phyloP scores from a whole-genome alignment of 352 stramenopile species.

The Phytophthora capsici region DNA sequence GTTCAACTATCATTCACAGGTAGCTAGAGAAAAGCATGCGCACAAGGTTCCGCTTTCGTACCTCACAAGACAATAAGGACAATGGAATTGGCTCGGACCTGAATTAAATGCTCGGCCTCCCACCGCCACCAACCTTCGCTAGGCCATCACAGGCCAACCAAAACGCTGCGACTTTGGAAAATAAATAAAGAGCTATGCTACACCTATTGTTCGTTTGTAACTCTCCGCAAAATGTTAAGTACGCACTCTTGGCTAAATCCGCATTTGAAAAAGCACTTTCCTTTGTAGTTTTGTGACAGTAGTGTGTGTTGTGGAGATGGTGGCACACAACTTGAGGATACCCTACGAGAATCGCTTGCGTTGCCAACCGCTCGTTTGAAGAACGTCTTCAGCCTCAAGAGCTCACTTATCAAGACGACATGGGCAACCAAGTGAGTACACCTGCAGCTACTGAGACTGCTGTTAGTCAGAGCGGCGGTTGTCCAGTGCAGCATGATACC shows the following conservation, averaged over 20 bases:
- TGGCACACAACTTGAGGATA: constrained; percentile 6
- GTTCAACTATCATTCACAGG: background rate
- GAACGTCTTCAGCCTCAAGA: background rate
- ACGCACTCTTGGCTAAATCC: constrained; percentile 14
- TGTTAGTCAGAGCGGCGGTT: constrained; percentile 34
- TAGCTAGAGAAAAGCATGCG: background rate
- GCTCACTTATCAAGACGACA: constrained; percentile 31
- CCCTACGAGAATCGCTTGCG: background rate
- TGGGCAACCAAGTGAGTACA: constrained; percentile 77
- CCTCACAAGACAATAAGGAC: constrained; percentile 84
- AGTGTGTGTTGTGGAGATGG: background rate
- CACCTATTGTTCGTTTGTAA: background rate
- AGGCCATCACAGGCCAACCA: constrained; percentile 37
- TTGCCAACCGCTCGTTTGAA: constrained; percentile 21
- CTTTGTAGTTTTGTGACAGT: background rate
- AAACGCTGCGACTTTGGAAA: constrained; percentile 30
- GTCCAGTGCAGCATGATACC: constrained; percentile 60
- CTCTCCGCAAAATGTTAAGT: constrained; percentile 23
- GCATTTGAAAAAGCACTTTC: constrained; percentile 7
- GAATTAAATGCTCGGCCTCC: background rate
- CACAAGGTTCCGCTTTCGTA: constrained; percentile 38
- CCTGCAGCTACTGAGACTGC: constrained; percentile 20
- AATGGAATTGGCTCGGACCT: constrained; percentile 42
- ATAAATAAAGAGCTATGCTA: constrained; percentile 19
- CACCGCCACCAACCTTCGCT: constrained; percentile 20